These are phyloP conservation scores for Backusella mclennaniae DNA, from an alignment of 192 early-diverging fungal species.

Conservation along the genomic window DNA sequence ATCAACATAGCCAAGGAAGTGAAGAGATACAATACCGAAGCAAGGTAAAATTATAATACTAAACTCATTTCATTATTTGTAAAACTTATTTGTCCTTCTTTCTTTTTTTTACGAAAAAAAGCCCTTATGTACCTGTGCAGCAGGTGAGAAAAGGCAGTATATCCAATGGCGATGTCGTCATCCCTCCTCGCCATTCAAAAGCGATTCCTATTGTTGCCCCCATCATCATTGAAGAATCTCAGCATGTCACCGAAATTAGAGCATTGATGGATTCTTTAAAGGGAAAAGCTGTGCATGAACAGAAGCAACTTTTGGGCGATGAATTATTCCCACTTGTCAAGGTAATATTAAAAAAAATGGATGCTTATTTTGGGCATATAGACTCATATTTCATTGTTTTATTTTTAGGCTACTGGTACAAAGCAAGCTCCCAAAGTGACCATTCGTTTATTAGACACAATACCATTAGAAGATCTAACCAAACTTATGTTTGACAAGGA, in stretches of 20 bases:
- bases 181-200: slow-evolving; percentile 23
- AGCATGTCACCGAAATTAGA: neutral
- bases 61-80: neutral
- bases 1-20: neutral
- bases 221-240: neutral
- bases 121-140: neutral
- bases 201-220: slow-evolving; percentile 41
- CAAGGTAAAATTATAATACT: neutral
- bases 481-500: slow-evolving; percentile 40
- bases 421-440: slow-evolving; percentile 41
- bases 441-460: slow-evolving; percentile 40
- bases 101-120: neutral
- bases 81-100: neutral
- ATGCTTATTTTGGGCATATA: neutral
- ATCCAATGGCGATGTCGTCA: slow-evolving; percentile 11
- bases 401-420: slow-evolving; percentile 24
- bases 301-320: slow-evolving; percentile 44
- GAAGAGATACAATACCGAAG: neutral
- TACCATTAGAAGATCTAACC: slow-evolving; percentile 36
- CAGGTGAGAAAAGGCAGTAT: neutral
- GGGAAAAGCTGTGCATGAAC: slow-evolving; percentile 28
- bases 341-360: neutral
- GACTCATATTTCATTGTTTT: neutral
- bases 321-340: slow-evolving; percentile 42
- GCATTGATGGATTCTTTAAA: slow-evolving; percentile 22